Conservation (phyloP, 768 basidiomycete species). For the Nevesoporus exiguus region DNA sequence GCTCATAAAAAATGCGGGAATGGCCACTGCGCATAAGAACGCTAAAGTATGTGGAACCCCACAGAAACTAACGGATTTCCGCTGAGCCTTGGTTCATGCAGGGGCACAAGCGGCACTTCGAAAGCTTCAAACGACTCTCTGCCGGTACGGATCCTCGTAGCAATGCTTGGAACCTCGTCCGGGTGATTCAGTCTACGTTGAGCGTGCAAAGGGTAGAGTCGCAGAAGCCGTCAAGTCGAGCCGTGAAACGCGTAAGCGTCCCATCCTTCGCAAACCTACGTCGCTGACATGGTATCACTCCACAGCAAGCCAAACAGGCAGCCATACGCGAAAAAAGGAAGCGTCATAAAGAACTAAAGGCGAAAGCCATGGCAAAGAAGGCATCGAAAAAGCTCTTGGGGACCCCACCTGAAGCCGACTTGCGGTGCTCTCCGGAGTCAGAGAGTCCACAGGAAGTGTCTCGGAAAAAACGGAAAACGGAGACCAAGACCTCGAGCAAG, state of each 20-base stretch:
- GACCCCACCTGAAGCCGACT: neutral
- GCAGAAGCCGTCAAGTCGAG: constrained; percentile 50
- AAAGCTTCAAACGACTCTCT: constrained; percentile 46
- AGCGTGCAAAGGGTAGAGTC: constrained; percentile 2
- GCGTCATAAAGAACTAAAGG: constrained; percentile 44
- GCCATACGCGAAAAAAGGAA: constrained; percentile 46
- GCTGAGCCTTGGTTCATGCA: constrained; percentile 24
- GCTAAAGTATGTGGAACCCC: constrained; percentile 55
- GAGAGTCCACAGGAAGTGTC: constrained; percentile 1
- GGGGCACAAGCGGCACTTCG: constrained; percentile 63
- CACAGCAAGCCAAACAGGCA: constrained; percentile 46
- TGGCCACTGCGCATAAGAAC: constrained; percentile 54
- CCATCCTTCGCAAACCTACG: neutral
- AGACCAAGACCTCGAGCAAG: neutral
- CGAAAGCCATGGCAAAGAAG: constrained; percentile 39
- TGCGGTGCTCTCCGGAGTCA: neutral
- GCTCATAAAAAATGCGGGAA: constrained; percentile 54
- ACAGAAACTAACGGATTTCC: neutral
- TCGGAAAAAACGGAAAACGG: constrained; percentile 18
- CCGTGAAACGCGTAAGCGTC: constrained; percentile 55
- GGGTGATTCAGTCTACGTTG: constrained; percentile 8
- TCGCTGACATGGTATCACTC: neutral
- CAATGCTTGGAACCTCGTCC: constrained; percentile 46
- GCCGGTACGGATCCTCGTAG: constrained; percentile 37
- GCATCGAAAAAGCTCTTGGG: constrained; percentile 2